phyloP scores from a whole-genome alignment of 805 yeast species.

The Aciculoconidium aculeatum region DNA sequence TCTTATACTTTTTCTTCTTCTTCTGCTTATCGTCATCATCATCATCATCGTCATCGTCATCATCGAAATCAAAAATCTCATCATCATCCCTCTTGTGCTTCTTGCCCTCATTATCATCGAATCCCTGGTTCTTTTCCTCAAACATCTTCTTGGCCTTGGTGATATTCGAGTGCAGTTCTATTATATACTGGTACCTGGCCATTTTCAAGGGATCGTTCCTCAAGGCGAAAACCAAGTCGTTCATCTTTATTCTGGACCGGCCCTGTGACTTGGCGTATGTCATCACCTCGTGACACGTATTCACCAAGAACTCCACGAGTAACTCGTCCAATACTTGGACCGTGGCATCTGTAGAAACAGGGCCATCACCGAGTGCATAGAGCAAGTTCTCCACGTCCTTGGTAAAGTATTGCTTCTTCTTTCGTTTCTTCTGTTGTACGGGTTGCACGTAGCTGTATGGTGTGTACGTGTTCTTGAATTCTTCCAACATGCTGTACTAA shows the following conservation, averaged over 20 bases:
- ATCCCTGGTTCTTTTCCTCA: slow-evolving; percentile 22
- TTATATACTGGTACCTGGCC: slow-evolving; percentile 35
- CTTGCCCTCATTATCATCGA: slow-evolving; percentile 7
- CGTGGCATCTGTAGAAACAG: slow-evolving; percentile 33
- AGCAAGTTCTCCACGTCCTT: slow-evolving; percentile 38
- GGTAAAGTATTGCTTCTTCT: slow-evolving; percentile 33
- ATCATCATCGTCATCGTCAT: slow-evolving; percentile 10
- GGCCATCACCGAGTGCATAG: slow-evolving; percentile 38
- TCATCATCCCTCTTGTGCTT: slow-evolving; percentile 6
- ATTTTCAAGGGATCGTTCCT: slow-evolving; percentile 38
- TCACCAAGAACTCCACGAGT: slow-evolving; percentile 31
- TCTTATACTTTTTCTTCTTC: slow-evolving; percentile 16
- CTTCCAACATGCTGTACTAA: not conserved
- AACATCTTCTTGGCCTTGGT: slow-evolving; percentile 36
- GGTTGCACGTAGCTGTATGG: slow-evolving; percentile 1
- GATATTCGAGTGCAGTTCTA: slow-evolving; percentile 32
- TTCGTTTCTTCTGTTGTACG: slow-evolving; percentile 11
- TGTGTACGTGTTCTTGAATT: slow-evolving; percentile 1
- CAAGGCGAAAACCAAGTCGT: slow-evolving; percentile 37
- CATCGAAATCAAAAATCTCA: slow-evolving; percentile 14
- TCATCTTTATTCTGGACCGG: slow-evolving; percentile 33
- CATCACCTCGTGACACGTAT: slow-evolving; percentile 27
- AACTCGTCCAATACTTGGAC: slow-evolving; percentile 35
- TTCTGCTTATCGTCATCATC: slow-evolving; percentile 15
- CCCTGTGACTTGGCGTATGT: slow-evolving; percentile 33